A percentile compares a stretch with the other conserved stretches of the same genome.
phyloP scores from a whole-genome alignment of 306 rosid species.

The Datisca glomerata region DNA sequence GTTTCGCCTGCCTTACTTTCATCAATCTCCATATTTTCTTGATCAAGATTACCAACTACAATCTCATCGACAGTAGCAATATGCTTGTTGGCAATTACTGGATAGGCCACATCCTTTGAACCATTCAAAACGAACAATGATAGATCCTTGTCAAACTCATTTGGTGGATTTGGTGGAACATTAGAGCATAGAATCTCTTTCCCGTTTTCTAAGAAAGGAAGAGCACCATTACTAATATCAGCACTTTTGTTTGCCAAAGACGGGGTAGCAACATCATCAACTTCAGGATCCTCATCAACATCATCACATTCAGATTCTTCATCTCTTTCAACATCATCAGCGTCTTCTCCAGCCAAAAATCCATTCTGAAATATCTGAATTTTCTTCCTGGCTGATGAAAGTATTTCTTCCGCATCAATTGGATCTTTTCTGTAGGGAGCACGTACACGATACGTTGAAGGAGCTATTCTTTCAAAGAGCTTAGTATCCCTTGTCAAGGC shows the following conservation, averaged over 20 bases:
- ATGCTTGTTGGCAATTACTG: conserved; percentile 23
- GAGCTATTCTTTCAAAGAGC: conserved; percentile 98
- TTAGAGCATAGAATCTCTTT: conserved; percentile 34
- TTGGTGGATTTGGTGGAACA: conserved; percentile 31
- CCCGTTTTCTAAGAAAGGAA: conserved; percentile 37
- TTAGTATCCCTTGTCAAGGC: conserved; percentile 97
- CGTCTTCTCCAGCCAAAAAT: conserved; percentile 75
- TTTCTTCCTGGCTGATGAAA: conserved; percentile 89
- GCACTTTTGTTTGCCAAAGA: conserved; percentile 31
- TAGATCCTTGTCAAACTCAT: conserved; percentile 40
- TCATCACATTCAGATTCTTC: conserved; percentile 94
- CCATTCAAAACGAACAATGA: conserved; percentile 37
- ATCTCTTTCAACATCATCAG: conserved; percentile 82
- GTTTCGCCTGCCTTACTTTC: conserved; percentile 92
- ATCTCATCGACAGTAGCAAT: conserved; percentile 28
- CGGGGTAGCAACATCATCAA: conserved; percentile 60
- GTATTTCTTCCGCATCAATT: conserved; percentile 76
- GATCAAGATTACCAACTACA: conserved; percentile 29
- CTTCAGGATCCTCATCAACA: conserved; percentile 94
- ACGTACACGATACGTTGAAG: conserved; percentile 94
- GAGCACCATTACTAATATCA: conserved; percentile 33
- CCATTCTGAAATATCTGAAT: conserved; percentile 94
- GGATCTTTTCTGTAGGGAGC: conserved; percentile 89
- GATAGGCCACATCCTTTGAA: conserved; percentile 37
- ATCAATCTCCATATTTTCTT: conserved; percentile 91